Evolutionary conservation across 73 alveolate species (phyloP).

Genomic region (Urostyla sp.): DNA sequence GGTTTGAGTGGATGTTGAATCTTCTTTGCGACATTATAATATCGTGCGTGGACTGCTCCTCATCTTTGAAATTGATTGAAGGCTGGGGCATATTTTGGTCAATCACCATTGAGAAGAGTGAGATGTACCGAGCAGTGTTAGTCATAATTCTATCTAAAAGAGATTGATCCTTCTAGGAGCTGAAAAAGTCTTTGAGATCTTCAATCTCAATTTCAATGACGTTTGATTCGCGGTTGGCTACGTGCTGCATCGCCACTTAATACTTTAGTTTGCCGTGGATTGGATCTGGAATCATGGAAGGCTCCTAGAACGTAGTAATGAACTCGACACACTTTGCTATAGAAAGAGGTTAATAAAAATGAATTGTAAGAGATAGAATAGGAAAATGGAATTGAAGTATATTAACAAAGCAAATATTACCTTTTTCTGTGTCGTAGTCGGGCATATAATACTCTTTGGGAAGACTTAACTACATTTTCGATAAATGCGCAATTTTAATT

Average conservation of each 20-base stretch:
- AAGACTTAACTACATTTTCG: constrained; percentile 11
- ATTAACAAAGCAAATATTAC: too few relatives aligned
- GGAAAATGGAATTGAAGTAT: too few relatives aligned
- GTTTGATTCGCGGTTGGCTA: constrained; percentile 76
- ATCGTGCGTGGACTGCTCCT: constrained; percentile 67
- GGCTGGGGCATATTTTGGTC: constrained; percentile 82
- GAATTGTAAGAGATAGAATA: too few relatives aligned
- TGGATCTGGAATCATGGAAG: constrained; percentile 48
- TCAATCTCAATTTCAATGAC: constrained; percentile 80
- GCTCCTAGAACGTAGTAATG: constrained; percentile 52
- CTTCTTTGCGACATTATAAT: constrained; percentile 76
- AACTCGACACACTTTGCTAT: constrained; percentile 66
- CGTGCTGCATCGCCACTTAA: constrained; percentile 71
- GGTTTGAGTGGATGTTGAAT: constrained; percentile 61
- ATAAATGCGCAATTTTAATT: neutral
- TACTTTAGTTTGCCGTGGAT: constrained; percentile 64
- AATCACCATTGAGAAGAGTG: constrained; percentile 77
- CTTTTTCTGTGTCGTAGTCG: constrained; percentile 47
- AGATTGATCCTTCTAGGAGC: constrained; percentile 61
- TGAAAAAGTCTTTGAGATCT: constrained; percentile 76
- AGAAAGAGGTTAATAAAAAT: neutral
- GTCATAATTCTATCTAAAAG: constrained; percentile 80
- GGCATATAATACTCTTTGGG: constrained; percentile 46
- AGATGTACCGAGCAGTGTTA: constrained; percentile 85
- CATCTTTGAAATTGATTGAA: constrained; percentile 52